Evolutionary conservation across 2,329 filamentous ascomycete genomes (phyloP).

Genomic region (Pseudogymnoascus sp.): DNA sequence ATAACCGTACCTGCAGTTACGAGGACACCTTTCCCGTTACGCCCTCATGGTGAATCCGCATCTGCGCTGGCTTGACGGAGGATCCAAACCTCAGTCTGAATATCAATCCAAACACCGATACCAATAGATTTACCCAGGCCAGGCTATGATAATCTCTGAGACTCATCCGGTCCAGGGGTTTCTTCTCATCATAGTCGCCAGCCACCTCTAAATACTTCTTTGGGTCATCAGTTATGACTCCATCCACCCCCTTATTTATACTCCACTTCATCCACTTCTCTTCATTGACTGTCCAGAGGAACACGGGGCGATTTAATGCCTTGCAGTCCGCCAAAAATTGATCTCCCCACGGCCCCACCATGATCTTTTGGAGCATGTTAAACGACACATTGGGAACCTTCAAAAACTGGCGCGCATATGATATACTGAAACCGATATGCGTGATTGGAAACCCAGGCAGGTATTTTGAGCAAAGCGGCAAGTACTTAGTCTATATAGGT

Average conservation of each 20-base stretch:
- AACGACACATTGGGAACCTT: slow-evolving; percentile 60
- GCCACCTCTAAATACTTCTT: slow-evolving; percentile 57
- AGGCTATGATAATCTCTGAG: slow-evolving; percentile 12
- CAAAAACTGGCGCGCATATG: slow-evolving; percentile 65
- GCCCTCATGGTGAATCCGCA: neutral
- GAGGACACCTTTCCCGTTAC: neutral
- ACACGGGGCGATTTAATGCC: slow-evolving; percentile 49
- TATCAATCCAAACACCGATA: slow-evolving; percentile 16
- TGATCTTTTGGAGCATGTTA: slow-evolving; percentile 63
- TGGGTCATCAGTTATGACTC: slow-evolving; percentile 80
- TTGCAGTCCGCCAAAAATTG: slow-evolving; percentile 57
- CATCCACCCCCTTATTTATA: slow-evolving; percentile 58
- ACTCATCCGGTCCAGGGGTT: slow-evolving; percentile 13
- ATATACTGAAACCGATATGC: slow-evolving; percentile 57
- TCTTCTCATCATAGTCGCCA: slow-evolving; percentile 25
- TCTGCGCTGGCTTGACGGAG: neutral
- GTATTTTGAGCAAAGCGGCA: slow-evolving; percentile 53
- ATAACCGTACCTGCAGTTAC: neutral
- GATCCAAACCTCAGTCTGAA: slow-evolving; percentile 16
- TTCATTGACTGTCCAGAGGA: slow-evolving; percentile 83
- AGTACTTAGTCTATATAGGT: slow-evolving; percentile 48
- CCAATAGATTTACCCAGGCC: neutral
- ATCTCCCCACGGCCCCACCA: slow-evolving; percentile 60
- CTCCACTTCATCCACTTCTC: slow-evolving; percentile 74
- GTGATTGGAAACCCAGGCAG: slow-evolving; percentile 56